Base-by-base conservation (phyloP, 495 filamentous ascomycete genomes). In the Podospora fimiseda region DNA sequence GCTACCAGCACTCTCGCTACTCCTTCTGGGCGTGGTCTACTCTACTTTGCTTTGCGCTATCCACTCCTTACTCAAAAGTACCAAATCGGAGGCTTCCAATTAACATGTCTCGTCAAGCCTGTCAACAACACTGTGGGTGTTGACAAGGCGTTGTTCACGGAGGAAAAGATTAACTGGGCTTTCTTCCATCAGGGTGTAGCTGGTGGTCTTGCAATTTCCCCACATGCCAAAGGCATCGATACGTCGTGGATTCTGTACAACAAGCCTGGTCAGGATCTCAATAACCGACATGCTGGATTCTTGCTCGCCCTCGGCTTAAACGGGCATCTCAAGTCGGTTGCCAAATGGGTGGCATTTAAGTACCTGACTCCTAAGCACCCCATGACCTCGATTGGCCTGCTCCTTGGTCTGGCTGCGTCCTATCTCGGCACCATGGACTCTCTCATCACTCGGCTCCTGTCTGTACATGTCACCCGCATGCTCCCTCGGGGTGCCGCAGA, bases 171-270 rank as follows among this genome's bases (percentile, higher is more conserved):
- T 15, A 87, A 84, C 64, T 99, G 93, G 93, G 93, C 92, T 0
- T 99, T 95, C 69, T 98, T 99, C 72, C 91, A 99, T 70, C 87
- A 90, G 52, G 93, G 93, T 27, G 93, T 95, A 18, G 83, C 92
- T 4, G 87, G 87, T 11, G 93, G 92, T 8, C 73, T 99, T 44
- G 89, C 88, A 30, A 94, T 97, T 46, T 94, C 94, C 1, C 86
- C 83, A 21, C 78, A 89, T 27, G 93, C 91, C 0, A 90, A 88
- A 65, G 90, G 90, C 5, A 96, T 99, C 53, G 93, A 99, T 59
- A 96, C 90, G 1, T 95, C 90, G 0, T 99, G 93, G 93, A 95
- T 99, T 59, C 75, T 95, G 36, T 96, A 93, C 73, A 99, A 99
- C 71, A 97, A 95, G 64, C 92, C 94, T 0, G 71, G 69, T 0